A percentile compares a stretch with the other conserved stretches of the same genome.
Evolutionary conservation across 2,329 filamentous ascomycete species (phyloP).

Genomic region (Fusarium temperatum): DNA sequence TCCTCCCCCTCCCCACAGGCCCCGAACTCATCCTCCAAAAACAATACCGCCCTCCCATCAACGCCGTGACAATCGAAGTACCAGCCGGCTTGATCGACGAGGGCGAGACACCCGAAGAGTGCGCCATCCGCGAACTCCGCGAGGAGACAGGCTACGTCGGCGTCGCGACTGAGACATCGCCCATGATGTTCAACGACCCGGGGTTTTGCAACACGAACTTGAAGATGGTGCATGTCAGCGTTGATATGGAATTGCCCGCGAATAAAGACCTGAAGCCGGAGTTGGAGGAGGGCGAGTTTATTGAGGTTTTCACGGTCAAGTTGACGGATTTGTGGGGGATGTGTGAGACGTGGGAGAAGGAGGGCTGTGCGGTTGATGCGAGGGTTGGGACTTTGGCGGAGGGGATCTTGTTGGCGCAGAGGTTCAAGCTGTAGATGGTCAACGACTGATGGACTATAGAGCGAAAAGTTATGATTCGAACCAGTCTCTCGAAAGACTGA

Average conservation of each 20-base stretch:
- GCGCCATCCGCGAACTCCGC: slow-evolving; percentile 69
- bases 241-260: slow-evolving; percentile 74
- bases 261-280: slow-evolving; percentile 75
- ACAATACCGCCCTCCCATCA: slow-evolving; percentile 71
- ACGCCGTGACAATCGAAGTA: slow-evolving; percentile 68
- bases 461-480: not conserved
- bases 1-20: slow-evolving; percentile 66
- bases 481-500: too few species aligned
- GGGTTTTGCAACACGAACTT: slow-evolving; percentile 74
- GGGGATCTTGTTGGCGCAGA: slow-evolving; percentile 77
- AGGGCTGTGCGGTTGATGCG: slow-evolving; percentile 83
- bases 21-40: slow-evolving; percentile 70
- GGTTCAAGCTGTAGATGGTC: slow-evolving; percentile 52
- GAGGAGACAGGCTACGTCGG: slow-evolving; percentile 75
- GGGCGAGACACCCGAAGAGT: slow-evolving; percentile 68
- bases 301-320: slow-evolving; percentile 78
- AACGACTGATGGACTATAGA: not conserved
- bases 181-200: slow-evolving; percentile 73
- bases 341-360: slow-evolving; percentile 70
- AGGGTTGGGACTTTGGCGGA: slow-evolving; percentile 81
- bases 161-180: slow-evolving; percentile 63
- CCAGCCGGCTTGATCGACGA: slow-evolving; percentile 72
- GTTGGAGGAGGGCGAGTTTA: slow-evolving; percentile 83
- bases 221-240: slow-evolving; percentile 75
- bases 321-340: slow-evolving; percentile 71